Evolutionary conservation across 306 rosid species (phyloP).

Genomic region (Cicer bijugum): DNA sequence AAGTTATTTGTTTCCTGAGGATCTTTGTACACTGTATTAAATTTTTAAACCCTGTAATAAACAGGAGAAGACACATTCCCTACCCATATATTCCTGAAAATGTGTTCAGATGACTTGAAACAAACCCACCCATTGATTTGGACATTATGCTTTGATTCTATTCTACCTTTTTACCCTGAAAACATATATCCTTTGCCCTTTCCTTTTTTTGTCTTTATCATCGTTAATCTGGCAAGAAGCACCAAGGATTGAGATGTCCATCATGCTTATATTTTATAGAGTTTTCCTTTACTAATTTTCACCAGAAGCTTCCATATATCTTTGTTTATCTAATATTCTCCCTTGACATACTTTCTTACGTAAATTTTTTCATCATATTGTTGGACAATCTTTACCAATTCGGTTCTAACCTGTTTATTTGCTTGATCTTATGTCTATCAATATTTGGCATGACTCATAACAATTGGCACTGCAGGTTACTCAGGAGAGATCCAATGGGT

Average conservation of each 20-base stretch:
- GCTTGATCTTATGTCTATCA: neutral
- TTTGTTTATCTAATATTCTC: constrained; percentile 20
- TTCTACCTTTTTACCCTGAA: constrained; percentile 24
- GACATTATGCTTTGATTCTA: constrained; percentile 17
- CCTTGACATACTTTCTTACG: constrained; percentile 6
- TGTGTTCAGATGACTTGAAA: too few relatives aligned
- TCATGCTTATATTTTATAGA: neutral
- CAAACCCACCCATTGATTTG: neutral
- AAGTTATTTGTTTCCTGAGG: too few relatives aligned
- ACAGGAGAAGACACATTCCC: too few relatives aligned
- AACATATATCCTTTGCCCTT: neutral
- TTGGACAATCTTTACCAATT: neutral
- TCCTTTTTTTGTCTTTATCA: constrained; percentile 12
- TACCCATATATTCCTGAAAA: too few relatives aligned
- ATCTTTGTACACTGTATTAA: neutral
- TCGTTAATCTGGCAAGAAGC: constrained; percentile 15
- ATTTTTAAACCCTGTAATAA: neutral
- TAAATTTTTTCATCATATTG: neutral
- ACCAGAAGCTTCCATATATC: constrained; percentile 16
- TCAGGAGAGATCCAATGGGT: constrained; percentile 95
- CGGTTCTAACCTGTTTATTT: constrained; percentile 11
- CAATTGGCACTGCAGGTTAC: constrained; percentile 58
- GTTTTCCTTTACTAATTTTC: constrained; percentile 31
- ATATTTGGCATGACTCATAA: constrained; percentile 6
- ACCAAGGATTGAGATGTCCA: constrained; percentile 25